Conservation (phyloP, 495 filamentous ascomycete species). For the Sporormia fimetaria region DNA sequence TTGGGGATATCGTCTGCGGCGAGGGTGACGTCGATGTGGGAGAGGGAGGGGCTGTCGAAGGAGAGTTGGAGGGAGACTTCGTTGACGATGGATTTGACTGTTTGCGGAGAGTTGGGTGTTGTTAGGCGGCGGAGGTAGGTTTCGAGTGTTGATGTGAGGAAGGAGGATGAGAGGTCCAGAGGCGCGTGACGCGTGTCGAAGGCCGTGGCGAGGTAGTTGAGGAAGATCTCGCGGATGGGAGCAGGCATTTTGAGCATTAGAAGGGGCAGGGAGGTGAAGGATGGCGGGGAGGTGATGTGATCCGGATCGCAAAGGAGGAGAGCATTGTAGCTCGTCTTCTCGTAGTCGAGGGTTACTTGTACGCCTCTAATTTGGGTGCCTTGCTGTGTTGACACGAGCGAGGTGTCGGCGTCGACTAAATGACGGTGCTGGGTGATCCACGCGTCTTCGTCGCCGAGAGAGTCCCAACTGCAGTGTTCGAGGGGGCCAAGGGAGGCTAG, state of each 20-base stretch:
- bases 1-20: slow-evolving; percentile 21
- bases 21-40: slow-evolving; percentile 29
- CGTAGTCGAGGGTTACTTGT: slow-evolving; percentile 26
- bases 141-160: slow-evolving; percentile 27
- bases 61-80: slow-evolving; percentile 27
- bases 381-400: slow-evolving; percentile 1
- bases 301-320: slow-evolving; percentile 27
- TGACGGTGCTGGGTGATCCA: slow-evolving; percentile 20
- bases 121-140: slow-evolving; percentile 15
- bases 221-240: slow-evolving; percentile 26
- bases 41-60: slow-evolving; percentile 23
- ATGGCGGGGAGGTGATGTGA: slow-evolving; percentile 10
- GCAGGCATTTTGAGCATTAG: slow-evolving; percentile 31
- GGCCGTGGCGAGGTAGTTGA: slow-evolving; percentile 28
- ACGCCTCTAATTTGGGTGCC: slow-evolving; percentile 21
- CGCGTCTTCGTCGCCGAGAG: slow-evolving; percentile 27
- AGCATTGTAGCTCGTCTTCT: slow-evolving; percentile 24
- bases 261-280: slow-evolving; percentile 29
- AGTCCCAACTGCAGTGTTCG: slow-evolving; percentile 27
- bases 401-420: slow-evolving; percentile 10
- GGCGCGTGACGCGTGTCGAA: slow-evolving; percentile 29
- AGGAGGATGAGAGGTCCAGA: slow-evolving; percentile 21
- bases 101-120: slow-evolving; percentile 10
- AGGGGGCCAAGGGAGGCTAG: slow-evolving; percentile 21
- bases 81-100: slow-evolving; percentile 18